Evolutionary conservation across 495 filamentous ascomycete genomes (phyloP).

Genomic region (Neurospora sp.): DNA sequence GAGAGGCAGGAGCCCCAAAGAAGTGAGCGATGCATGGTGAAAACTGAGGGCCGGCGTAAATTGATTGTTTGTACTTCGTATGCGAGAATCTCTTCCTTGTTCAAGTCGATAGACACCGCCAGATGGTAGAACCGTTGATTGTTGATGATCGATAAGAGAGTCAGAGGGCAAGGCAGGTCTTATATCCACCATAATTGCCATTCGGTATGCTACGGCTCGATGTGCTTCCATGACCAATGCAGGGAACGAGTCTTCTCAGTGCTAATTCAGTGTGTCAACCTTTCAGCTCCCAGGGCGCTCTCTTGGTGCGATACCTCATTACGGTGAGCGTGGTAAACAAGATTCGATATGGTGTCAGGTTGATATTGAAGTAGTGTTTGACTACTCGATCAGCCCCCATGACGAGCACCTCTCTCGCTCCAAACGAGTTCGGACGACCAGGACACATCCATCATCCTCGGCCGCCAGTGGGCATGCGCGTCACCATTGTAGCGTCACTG

Average conservation of each 20-base stretch:
- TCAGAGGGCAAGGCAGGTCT: not conserved
- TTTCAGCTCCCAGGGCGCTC: no score
- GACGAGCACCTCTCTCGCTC: not conserved
- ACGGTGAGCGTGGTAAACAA: no score
- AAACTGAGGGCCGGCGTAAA: not conserved
- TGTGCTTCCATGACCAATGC: no score
- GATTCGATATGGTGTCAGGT: no score
- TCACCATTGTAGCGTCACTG: not conserved
- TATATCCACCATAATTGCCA: not conserved
- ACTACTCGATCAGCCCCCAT: not conserved
- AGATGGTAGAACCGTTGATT: not conserved
- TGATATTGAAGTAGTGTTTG: no score
- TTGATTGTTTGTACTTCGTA: no score
- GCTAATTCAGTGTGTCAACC: no score
- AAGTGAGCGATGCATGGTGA: not conserved
- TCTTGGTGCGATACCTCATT: no score
- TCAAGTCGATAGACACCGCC: not conserved
- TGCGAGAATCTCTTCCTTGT: not conserved
- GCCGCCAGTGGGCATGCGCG: accelerated
- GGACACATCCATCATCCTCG: not conserved
- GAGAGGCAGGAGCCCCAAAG: not conserved
- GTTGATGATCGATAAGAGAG: not conserved
- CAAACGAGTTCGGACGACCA: not conserved
- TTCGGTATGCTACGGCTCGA: no score
- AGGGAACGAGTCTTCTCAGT: no score